Percentiles rank a stretch among this genome's conserved stretches.
These are phyloP conservation scores for Schwanniomyces sp. DNA, from an alignment of 805 yeast species.

Conservation along the genomic window DNA sequence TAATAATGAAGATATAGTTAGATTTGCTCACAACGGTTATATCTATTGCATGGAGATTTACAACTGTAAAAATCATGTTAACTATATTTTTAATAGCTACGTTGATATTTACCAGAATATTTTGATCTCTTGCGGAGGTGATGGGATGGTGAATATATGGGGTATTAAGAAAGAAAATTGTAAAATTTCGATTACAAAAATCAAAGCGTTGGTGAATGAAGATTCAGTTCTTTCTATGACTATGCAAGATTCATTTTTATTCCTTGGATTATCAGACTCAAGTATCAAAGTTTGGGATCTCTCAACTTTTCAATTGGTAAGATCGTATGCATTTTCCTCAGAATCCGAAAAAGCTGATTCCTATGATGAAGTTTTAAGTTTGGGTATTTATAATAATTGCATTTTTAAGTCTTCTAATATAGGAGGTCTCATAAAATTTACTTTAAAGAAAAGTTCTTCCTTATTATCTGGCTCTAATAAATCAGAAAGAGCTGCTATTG, in stretches of 20 bases:
- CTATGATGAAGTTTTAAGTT: constrained; percentile 48
- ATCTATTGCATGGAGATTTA: constrained; percentile 64
- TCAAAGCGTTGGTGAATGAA: constrained; percentile 54
- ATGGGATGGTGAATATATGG: constrained; percentile 87
- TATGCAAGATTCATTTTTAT: constrained; percentile 63
- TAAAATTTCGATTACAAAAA: constrained; percentile 13
- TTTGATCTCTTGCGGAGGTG: constrained; percentile 74
- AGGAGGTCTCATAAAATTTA: constrained; percentile 36
- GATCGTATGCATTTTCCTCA: constrained; percentile 35
- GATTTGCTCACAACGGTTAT: constrained; percentile 91
- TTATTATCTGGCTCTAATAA: constrained; percentile 7
- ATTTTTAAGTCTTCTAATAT: constrained; percentile 61
- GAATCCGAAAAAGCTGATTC: constrained; percentile 3
- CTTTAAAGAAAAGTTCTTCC: constrained; percentile 17
- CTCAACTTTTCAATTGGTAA: constrained; percentile 69
- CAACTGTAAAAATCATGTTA: constrained; percentile 4
- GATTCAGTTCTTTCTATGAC: constrained; percentile 74
- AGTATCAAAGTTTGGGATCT: constrained; percentile 83
- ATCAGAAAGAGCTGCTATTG: constrained; percentile 7
- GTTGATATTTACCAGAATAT: constrained; percentile 13
- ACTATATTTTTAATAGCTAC: constrained; percentile 19
- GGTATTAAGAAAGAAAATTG: constrained; percentile 22
- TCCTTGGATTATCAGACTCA: constrained; percentile 80
- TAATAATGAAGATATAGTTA: constrained; percentile 60
- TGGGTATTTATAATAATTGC: constrained; percentile 55